Percentiles rank a stretch among this genome's conserved stretches.
Evolutionary conservation across 108 stramenopile genomes (phyloP).

Genomic region (Cyclostephanos invisitatus): DNA sequence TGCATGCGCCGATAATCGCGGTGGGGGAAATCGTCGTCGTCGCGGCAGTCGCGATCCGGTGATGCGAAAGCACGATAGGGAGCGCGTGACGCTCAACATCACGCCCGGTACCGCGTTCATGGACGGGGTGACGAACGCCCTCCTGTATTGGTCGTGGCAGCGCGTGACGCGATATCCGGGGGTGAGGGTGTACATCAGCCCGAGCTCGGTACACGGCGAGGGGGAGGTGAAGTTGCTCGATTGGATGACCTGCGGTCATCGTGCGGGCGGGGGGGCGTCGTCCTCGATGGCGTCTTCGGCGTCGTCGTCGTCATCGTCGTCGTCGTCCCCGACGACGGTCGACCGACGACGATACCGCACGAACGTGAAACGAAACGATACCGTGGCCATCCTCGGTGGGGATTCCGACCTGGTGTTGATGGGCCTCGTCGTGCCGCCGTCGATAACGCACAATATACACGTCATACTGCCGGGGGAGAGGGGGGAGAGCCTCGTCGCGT

Average conservation of each 20-base stretch:
- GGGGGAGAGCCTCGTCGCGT: conserved; percentile 46
- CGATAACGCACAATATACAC: conserved; percentile 80
- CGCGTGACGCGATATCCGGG: conserved; percentile 35
- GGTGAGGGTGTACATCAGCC: conserved; percentile 71
- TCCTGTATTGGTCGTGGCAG: conserved; percentile 89
- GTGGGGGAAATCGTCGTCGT: too few species aligned
- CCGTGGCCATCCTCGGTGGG: conserved; percentile 79
- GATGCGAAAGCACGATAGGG: conserved; percentile 30
- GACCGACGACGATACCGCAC: not conserved
- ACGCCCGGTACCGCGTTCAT: conserved; percentile 83
- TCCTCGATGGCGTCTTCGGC: too few species aligned
- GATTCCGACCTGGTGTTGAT: conserved; percentile 90
- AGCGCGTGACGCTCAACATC: conserved; percentile 58
- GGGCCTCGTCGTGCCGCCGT: conserved; percentile 71
- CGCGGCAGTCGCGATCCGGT: too few species aligned
- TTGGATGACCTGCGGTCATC: conserved; percentile 63
- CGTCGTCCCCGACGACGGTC: too few species aligned
- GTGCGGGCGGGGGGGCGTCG: not conserved
- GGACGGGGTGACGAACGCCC: conserved; percentile 63
- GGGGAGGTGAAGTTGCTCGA: conserved; percentile 91
- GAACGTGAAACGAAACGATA: conserved; percentile 47
- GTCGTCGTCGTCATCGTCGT: too few species aligned
- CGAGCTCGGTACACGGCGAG: conserved; percentile 83
- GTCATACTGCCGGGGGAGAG: conserved; percentile 61
- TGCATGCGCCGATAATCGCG: too few species aligned